Percentiles rank a stretch among this genome's conserved stretches.
Evolutionary conservation across 2,329 filamentous ascomycete genomes (phyloP).

Genomic region (Lecanosticta acicola): DNA sequence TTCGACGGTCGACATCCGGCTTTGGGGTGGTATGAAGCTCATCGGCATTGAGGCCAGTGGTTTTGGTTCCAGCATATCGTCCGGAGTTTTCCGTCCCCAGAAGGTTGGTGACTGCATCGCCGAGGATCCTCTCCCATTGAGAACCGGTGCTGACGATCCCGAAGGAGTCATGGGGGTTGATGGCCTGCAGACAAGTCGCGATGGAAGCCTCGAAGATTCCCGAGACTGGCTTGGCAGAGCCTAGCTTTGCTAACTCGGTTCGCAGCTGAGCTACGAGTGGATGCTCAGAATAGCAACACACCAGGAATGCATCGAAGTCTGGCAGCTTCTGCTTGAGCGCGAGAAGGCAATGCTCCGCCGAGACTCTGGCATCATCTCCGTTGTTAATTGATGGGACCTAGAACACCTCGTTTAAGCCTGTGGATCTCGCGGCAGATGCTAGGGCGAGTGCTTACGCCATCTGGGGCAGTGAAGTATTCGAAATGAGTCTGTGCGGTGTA

Average conservation of each 20-base stretch:
- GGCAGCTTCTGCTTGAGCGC: constrained; percentile 45
- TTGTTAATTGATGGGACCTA: constrained; percentile 69
- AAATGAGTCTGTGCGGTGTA: constrained; percentile 40
- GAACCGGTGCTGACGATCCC: constrained; percentile 85
- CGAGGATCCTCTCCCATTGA: constrained; percentile 73
- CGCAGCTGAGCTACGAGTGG: constrained; percentile 56
- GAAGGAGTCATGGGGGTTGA: constrained; percentile 54
- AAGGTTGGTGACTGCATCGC: constrained; percentile 57
- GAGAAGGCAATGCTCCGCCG: constrained; percentile 56
- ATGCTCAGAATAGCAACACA: constrained; percentile 86
- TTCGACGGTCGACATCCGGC: constrained; percentile 57
- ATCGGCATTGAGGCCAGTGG: constrained; percentile 71
- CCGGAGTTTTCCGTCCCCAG: constrained; percentile 47
- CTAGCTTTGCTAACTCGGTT: constrained; percentile 10
- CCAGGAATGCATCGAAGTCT: constrained; percentile 67
- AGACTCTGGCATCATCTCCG: constrained; percentile 59
- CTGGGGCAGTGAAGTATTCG: constrained; percentile 61
- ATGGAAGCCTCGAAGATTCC: constrained; percentile 89
- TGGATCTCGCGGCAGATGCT: background rate
- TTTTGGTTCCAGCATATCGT: constrained; percentile 70
- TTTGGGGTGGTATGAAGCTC: constrained; percentile 68
- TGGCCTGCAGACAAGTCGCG: constrained; percentile 54
- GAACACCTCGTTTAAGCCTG: background rate
- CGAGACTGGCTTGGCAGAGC: constrained; percentile 51
- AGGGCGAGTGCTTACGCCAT: constrained; percentile 54